Conservation (phyloP, 164 flowering plant genomes). For the Vitis labrusca region DNA sequence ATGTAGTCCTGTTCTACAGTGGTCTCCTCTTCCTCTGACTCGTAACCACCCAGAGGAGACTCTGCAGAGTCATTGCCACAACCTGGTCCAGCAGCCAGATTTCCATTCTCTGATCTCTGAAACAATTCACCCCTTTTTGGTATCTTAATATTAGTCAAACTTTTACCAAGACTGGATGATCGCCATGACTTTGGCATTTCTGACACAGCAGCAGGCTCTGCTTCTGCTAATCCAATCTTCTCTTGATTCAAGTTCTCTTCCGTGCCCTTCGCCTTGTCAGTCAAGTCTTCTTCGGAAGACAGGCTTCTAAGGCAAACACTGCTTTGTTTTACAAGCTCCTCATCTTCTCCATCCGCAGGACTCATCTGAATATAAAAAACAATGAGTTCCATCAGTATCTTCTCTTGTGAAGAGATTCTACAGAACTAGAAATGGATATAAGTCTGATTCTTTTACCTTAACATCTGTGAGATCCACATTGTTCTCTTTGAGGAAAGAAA, state of each 20-base stretch:
- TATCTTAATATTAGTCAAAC: constrained; percentile 39
- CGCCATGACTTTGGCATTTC: constrained; percentile 18
- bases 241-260: constrained; percentile 23
- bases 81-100: constrained; percentile 11
- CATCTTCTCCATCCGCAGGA: constrained; percentile 46
- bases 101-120: constrained; percentile 21
- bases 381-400: not conserved
- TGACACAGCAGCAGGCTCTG: constrained; percentile 11
- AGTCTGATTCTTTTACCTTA: constrained; percentile 36
- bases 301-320: constrained; percentile 33
- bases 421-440: not conserved
- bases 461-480: constrained; percentile 58
- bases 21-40: constrained; percentile 31
- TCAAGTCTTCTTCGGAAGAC: constrained; percentile 52
- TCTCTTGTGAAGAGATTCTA: not conserved
- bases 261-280: constrained; percentile 7
- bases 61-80: constrained; percentile 1
- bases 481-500: constrained; percentile 57
- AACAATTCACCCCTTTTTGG: constrained; percentile 34
- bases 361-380: constrained; percentile 36
- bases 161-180: constrained; percentile 15
- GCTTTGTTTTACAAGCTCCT: constrained; percentile 21
- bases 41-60: constrained; percentile 27
- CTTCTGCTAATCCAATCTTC: constrained; percentile 10
- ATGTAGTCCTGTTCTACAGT: constrained; percentile 16